Conservation (phyloP, 176 grass and related monocot species). For the Oryza punctata region DNA sequence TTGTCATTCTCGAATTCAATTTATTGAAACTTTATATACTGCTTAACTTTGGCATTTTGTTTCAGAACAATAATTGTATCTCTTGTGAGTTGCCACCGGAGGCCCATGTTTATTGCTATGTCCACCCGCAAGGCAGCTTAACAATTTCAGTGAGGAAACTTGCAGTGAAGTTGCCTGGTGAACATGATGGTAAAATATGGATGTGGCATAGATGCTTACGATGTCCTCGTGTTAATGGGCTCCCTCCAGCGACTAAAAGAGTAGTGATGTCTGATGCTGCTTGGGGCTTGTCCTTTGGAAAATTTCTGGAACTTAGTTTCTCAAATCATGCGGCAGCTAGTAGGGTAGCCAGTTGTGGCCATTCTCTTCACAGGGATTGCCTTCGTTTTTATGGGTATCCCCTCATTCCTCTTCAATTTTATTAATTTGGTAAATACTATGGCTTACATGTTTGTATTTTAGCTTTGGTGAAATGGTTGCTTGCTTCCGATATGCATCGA, state of each 20-base stretch:
- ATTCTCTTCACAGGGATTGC: constrained; percentile 98
- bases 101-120: constrained; percentile 96
- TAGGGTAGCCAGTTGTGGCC: constrained; percentile 98
- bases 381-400: constrained; percentile 94
- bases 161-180: constrained; percentile 61
- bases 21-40: constrained; percentile 20
- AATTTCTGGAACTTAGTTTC: constrained; percentile 99
- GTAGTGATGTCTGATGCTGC: constrained; percentile 99
- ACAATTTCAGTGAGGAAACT: constrained; percentile 94
- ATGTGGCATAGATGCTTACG: constrained; percentile 98
- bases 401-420: constrained; percentile 37
- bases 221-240: constrained; percentile 66
- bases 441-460: constrained; percentile 46
- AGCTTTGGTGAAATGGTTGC: constrained; percentile 92
- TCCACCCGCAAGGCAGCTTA: constrained; percentile 91
- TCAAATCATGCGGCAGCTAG: constrained; percentile 98
- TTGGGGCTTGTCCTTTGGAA: constrained; percentile 96
- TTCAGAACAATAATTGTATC: constrained; percentile 72
- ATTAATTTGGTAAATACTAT: constrained; percentile 16
- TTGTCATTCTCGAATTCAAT: constrained; percentile 23
- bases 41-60: constrained; percentile 31
- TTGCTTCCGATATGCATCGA: constrained; percentile 89
- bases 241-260: constrained; percentile 93
- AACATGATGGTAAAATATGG: constrained; percentile 90
- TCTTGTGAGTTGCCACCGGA: constrained; percentile 89